These are phyloP conservation scores for Scutellaria baicalensis DNA, from an alignment of 257 asterid genomes.

Conservation along the genomic window DNA sequence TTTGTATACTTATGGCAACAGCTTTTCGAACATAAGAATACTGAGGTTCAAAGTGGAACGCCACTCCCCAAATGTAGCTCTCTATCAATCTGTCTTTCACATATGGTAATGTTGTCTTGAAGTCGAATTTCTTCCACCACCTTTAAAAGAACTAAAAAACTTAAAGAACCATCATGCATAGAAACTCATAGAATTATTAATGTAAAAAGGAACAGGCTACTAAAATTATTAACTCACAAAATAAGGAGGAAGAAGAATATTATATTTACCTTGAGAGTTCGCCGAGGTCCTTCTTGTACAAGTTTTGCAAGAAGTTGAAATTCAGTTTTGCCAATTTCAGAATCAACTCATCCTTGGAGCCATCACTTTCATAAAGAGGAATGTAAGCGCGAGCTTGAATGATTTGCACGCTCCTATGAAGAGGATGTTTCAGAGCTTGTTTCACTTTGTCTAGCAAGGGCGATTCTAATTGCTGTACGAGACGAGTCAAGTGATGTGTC, in stretches of 20 bases:
- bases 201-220: too few species aligned
- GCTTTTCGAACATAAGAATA: not conserved
- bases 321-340: slow-evolving; percentile 10
- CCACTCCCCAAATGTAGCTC: not conserved
- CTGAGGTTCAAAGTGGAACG: not conserved
- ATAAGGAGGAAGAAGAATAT: too few species aligned
- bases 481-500: not conserved
- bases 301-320: slow-evolving; percentile 19
- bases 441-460: slow-evolving; percentile 9
- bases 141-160: too few species aligned
- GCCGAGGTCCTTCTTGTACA: slow-evolving; percentile 22
- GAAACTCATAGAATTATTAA: too few species aligned
- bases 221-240: too few species aligned
- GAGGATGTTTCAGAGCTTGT: slow-evolving; percentile 5
- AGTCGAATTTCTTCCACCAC: slow-evolving; percentile 7
- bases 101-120: not conserved
- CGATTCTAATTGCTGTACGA: not conserved
- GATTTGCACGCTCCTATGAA: slow-evolving; percentile 4
- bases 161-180: too few species aligned
- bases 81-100: slow-evolving; percentile 8
- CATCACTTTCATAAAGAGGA: slow-evolving; percentile 7
- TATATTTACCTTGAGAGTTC: slow-evolving; percentile 6
- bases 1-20: not conserved
- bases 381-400: slow-evolving; percentile 5
- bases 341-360: not conserved